phyloP scores from a whole-genome alignment of 2,329 filamentous ascomycete species.

The Orbilia blumenaviensis region DNA sequence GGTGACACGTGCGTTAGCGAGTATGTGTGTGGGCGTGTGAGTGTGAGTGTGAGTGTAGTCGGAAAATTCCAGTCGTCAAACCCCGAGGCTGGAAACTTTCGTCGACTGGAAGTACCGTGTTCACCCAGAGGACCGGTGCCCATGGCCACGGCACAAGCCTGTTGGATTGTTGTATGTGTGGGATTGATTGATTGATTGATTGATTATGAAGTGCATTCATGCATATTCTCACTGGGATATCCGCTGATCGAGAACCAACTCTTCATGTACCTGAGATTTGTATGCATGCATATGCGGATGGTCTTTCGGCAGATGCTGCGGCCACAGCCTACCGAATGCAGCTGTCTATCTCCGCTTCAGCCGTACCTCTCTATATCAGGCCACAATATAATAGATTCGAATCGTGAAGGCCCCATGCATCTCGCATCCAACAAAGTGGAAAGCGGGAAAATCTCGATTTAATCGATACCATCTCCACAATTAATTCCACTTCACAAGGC shows the following conservation, averaged over 20 bases:
- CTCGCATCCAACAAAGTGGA: not conserved
- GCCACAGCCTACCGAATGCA: not conserved
- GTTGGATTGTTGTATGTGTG: not conserved
- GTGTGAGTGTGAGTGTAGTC: too few relatives aligned
- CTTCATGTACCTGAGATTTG: not conserved
- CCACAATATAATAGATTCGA: too few relatives aligned
- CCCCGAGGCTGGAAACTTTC: not conserved
- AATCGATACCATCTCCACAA: not conserved
- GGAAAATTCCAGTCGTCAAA: not conserved
- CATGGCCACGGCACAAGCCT: not conserved
- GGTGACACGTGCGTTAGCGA: conserved; percentile 2
- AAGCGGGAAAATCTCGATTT: not conserved
- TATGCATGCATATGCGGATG: not conserved
- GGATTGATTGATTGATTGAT: not conserved
- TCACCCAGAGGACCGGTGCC: not conserved
- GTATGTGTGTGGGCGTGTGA: too few relatives aligned
- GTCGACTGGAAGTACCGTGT: not conserved
- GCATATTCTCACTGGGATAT: not conserved
- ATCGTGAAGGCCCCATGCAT: too few relatives aligned
- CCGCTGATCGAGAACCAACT: not conserved
- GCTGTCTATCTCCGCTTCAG: not conserved
- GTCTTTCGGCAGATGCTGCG: not conserved
- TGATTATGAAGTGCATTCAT: not conserved
- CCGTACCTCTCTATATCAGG: not conserved
- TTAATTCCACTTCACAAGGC: not conserved